Base-by-base conservation (phyloP, 208 protist species). In the Herpetomonas samuelpessoai region DNA sequence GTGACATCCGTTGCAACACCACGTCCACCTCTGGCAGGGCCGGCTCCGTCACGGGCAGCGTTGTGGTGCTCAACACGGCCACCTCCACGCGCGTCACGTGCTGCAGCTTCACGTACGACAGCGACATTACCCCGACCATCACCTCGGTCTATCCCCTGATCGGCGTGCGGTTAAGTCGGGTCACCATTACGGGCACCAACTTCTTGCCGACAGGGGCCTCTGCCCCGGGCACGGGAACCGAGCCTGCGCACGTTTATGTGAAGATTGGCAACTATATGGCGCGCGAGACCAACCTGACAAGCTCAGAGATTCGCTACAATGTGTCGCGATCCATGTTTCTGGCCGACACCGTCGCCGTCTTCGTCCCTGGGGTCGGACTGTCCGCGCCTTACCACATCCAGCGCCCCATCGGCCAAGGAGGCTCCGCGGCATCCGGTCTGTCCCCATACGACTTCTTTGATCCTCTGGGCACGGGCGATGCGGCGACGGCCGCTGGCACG, bases 31-130 rank as follows among this genome's bases (percentile, higher is more conserved):
- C 24, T 0, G 29, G 49, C 50, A 27, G 39, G 4, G 7, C 44
- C 0, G 14, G 29, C 21, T 48, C 54, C 18, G 16, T 44, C 25
- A 51, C 51, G 0, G 76, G 69, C 0, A 4, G 41, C 0, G 76
- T 78, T 0, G n/a, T 3, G 1, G 70, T 82, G 14, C 10, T 30
- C 30, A 72, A 68, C 64, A 41, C 0, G 52, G 55, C 56, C 48
- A 67, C 64, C 19, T 62, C 56, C 30, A 60, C 44, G n/a, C 27
- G 48, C 14, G 62, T 52, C 49, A 60, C 38, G 31, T 77, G 70
- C 67, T 77, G 76, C 52, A 1, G 3, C 30, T 82, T 74, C 70
- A 67, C 39, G n/a, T 82, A 72, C 62, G 21, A 41, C 57, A 29
- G 31, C 25, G 57, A 16, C 46, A 53, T 75, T 31, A 75, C 71